phyloP scores from a whole-genome alignment of 225 moss, liverwort and hornwort species.

The Marchantia paleacea region DNA sequence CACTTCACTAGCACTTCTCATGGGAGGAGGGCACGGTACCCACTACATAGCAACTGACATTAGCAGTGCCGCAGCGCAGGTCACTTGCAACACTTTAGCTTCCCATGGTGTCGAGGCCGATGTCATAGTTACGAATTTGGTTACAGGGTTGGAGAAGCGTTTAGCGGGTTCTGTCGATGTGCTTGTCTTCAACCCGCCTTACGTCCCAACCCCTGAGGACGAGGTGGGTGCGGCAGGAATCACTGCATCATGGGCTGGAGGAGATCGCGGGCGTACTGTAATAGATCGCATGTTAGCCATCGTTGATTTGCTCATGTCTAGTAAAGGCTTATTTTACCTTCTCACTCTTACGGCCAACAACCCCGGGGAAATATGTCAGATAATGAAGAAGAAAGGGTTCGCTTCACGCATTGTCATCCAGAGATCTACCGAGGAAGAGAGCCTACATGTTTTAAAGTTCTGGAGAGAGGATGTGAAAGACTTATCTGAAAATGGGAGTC shows the following conservation, averaged over 20 bases:
- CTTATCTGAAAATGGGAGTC: constrained; percentile 34
- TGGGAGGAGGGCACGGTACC: constrained; percentile 58
- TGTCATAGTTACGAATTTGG: constrained; percentile 86
- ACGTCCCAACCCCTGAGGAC: constrained; percentile 88
- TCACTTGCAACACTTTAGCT: constrained; percentile 74
- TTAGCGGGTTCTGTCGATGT: constrained; percentile 86
- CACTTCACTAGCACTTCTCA: constrained; percentile 83
- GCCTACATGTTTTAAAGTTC: constrained; percentile 84
- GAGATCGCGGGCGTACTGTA: constrained; percentile 75
- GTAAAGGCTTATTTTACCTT: constrained; percentile 90
- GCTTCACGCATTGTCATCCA: constrained; percentile 86
- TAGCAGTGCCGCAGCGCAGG: constrained; percentile 70
- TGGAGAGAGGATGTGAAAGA: constrained; percentile 72
- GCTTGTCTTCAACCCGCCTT: constrained; percentile 94
- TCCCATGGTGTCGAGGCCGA: constrained; percentile 92
- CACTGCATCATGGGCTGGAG: constrained; percentile 92
- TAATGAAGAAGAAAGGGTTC: constrained; percentile 95
- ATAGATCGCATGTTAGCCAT: constrained; percentile 85
- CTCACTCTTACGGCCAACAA: constrained; percentile 94
- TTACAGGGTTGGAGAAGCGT: constrained; percentile 86
- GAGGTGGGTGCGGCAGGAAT: constrained; percentile 87
- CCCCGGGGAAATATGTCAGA: constrained; percentile 89
- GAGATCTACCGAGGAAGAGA: constrained; percentile 98
- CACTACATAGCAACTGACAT: constrained; percentile 95
- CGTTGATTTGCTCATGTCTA: constrained; percentile 76